Evolutionary conservation across 176 grass and related monocot species (phyloP).

Genomic region (Oryza meridionalis): DNA sequence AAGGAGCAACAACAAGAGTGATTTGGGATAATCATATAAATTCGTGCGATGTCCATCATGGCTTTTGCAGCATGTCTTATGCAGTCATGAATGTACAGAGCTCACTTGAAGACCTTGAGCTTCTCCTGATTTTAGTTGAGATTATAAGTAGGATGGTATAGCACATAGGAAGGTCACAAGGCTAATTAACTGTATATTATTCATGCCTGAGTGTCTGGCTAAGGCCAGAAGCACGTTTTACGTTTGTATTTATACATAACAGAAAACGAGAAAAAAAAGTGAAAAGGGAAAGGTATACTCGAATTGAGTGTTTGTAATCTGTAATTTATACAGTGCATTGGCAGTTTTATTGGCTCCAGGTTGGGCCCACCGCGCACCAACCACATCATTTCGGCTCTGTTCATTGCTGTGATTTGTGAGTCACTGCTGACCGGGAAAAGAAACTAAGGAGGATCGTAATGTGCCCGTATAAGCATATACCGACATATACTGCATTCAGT

Average conservation of each 20-base stretch:
- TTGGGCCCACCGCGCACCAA: not conserved
- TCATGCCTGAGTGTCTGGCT: slow-evolving; percentile 34
- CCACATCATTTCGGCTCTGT: not conserved
- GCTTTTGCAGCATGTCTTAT: not conserved
- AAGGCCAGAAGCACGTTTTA: slow-evolving; percentile 33
- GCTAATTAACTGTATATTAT: slow-evolving; percentile 53
- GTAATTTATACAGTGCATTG: not conserved
- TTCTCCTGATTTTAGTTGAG: slow-evolving; percentile 35
- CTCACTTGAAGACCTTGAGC: slow-evolving; percentile 28
- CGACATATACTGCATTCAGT: no score
- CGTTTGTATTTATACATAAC: slow-evolving; percentile 36
- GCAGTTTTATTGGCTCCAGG: not conserved
- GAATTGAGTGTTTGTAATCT: not conserved
- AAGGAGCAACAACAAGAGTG: slow-evolving; percentile 24
- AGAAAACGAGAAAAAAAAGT: slow-evolving; percentile 10
- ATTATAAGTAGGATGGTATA: slow-evolving; percentile 44
- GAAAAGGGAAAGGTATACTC: slow-evolving; percentile 4
- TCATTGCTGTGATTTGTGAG: not conserved
- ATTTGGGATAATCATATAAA: slow-evolving; percentile 18
- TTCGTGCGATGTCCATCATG: slow-evolving; percentile 19
- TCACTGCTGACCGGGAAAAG: not conserved
- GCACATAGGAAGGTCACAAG: slow-evolving; percentile 46
- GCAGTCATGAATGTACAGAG: slow-evolving; percentile 38
- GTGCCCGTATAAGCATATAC: no score
- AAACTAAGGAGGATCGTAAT: no score